These are phyloP conservation scores for Erysiphe pulchra DNA, from an alignment of 2,329 filamentous ascomycete genomes.

Conservation along the genomic window DNA sequence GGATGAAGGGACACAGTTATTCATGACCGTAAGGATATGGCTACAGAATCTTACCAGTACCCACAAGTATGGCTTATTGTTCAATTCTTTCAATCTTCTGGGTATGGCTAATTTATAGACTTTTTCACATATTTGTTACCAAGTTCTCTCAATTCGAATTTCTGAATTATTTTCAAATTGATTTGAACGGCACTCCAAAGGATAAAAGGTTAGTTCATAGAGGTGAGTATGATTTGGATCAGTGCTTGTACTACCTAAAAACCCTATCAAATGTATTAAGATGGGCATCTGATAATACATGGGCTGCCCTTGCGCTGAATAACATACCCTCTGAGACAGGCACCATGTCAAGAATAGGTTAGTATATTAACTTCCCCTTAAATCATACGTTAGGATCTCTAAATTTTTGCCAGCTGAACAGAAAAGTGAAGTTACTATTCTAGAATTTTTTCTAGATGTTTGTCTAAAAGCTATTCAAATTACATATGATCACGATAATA, in stretches of 20 bases:
- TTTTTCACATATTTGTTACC: slow-evolving; percentile 33
- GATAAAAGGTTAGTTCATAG: slow-evolving; percentile 14
- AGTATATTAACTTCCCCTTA: neutral
- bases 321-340: slow-evolving; percentile 18
- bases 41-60: slow-evolving; percentile 39
- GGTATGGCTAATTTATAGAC: slow-evolving; percentile 15
- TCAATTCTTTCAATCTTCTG: neutral
- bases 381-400: neutral
- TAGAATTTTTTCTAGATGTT: slow-evolving; percentile 40
- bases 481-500: slow-evolving; percentile 14
- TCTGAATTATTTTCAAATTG: slow-evolving; percentile 13
- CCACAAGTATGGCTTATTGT: slow-evolving; percentile 25
- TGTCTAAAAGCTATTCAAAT: slow-evolving; percentile 36
- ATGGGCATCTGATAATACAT: slow-evolving; percentile 41
- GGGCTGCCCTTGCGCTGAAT: slow-evolving; percentile 43
- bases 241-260: slow-evolving; percentile 54
- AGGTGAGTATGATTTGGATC: slow-evolving; percentile 42
- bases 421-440: slow-evolving; percentile 31
- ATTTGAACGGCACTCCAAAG: neutral
- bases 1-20: slow-evolving; percentile 47
- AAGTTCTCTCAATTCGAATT: slow-evolving; percentile 32
- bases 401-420: slow-evolving; percentile 18
- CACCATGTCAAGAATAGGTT: neutral
- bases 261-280: slow-evolving; percentile 48
- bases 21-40: slow-evolving; percentile 59